Evolutionary conservation across 2,329 filamentous ascomycete species (phyloP).

Genomic region (Beauveria caledonica): DNA sequence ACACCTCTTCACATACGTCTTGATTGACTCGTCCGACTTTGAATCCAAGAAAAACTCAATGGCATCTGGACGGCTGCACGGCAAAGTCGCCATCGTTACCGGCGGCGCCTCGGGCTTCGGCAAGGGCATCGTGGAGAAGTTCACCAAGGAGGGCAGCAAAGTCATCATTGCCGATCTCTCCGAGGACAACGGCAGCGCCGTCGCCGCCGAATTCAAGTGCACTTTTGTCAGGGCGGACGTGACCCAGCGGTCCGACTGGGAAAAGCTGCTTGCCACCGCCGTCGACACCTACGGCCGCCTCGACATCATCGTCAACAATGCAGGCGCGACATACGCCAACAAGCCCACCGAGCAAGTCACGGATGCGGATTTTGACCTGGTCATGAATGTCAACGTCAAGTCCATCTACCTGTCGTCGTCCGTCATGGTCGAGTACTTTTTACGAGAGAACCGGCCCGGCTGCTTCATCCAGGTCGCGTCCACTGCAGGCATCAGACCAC

Average conservation of each 20-base stretch:
- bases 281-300: conserved; percentile 41
- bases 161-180: conserved; percentile 57
- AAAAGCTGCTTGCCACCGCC: conserved; percentile 35
- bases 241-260: conserved; percentile 45
- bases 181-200: conserved; percentile 38
- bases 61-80: conserved; percentile 26
- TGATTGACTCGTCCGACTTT: too few species aligned
- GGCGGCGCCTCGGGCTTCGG: conserved; percentile 58
- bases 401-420: conserved; percentile 53
- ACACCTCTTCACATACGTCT: too few species aligned
- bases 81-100: conserved; percentile 36
- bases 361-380: conserved; percentile 56
- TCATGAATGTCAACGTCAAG: conserved; percentile 63
- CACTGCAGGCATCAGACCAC: conserved; percentile 50
- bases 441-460: conserved; percentile 47
- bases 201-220: conserved; percentile 37
- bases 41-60: background rate
- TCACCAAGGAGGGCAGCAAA: conserved; percentile 49
- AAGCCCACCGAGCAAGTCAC: conserved; percentile 57
- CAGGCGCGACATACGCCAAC: conserved; percentile 49
- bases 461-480: conserved; percentile 59
- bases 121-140: conserved; percentile 51
- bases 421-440: conserved; percentile 52
- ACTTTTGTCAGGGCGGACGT: conserved; percentile 40
- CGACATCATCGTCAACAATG: conserved; percentile 55